Evolutionary conservation across 371 early-diverging fungal species (phyloP), one percentile per base, ranked within the genome.

Genomic region (Mortierella sp.): DNA sequence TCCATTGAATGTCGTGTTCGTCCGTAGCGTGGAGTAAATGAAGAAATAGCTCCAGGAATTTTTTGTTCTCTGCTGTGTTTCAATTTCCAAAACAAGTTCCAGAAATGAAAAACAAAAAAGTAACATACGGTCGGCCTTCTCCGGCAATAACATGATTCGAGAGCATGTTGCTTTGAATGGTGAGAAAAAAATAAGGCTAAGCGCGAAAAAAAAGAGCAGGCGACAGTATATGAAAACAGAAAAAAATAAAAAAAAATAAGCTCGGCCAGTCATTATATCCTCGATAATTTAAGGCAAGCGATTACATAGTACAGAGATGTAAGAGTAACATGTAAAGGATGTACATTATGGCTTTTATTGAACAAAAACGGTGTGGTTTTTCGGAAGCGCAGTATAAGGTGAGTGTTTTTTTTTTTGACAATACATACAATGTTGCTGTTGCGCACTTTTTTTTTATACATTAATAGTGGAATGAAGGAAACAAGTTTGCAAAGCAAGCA

Each of bases 121-220:
- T 37, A 47, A 66, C 66, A 43, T 81, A 81, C 83, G 83, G 83
- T 26, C 83, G 69, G 54, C 83, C 83, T 55, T 76, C 83, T 58
- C 70, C 73, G 62, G 73, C 73, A 67, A 81, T 75, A 70, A 81
- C 67, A 62, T 69, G 72, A n/a, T 75, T 63, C 24, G 59, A 37
- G 16, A 72, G 73, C 67, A 69, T 66, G 39, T 43, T 57, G 68
- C 20, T 32, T 51, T 30, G 26, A n/a, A 30, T 30, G 28, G 47
- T 43, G 43, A 35, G 24, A 5, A 57, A 64, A 64, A 59, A 72
- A n/a, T 54, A 26, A 55, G 65, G 32, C 32, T 26, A 24, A 26
- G 51, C 61, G 43, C 28, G 47, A n/a, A 35, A 47, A 12, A 26
- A 54, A 16, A 5, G 12, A 40, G 8, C 40, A 40, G 12, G 12